Evolutionary conservation across 2,329 filamentous ascomycete genomes (phyloP), one percentile per base, ranked within the genome.

Genomic region (Diaporthe eres): DNA sequence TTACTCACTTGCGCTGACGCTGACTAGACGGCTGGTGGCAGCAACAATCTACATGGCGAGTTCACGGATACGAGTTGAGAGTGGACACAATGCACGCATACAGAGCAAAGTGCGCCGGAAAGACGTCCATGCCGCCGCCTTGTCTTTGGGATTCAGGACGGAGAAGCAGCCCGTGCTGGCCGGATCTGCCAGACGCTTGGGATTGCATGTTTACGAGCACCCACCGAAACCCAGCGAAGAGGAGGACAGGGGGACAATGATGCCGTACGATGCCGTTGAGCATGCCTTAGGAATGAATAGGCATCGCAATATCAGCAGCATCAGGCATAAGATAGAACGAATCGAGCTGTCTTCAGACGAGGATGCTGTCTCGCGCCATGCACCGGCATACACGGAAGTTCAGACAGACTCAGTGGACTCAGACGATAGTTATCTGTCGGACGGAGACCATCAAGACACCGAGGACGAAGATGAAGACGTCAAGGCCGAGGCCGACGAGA

Each of bases 11-110:
- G 87, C 90, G 0, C 82, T 94, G 1, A 93, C 90, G 72, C 78
- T 97, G 19, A 96, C 94, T 0, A 91, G 90, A 75, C 89, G 94
- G 17, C 84, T 98, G 1, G 86, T 97, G 2, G 90, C 94, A 63
- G 90, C 93, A 0, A 87, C 91, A 0, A 85, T 97, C 0, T 94
- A 93, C 79, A 90, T 95, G 75, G 90, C 93, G n/a, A 89, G 90
- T 81, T 93, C 93, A 2, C 89, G 95, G 57, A 84, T 95, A 34
- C 88, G 92, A 71, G 87, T 91, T 5, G 87, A 86, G 78, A 83
- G 78, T 12, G 75, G 77, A 9, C 74, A 78, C 25, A 79, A 83
- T 34, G 76, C 82, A 4, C 75, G 78, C 1, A 79, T 82, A 2
- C 79, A 79, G 4, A 77, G 79, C 6, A 77, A 84, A 7, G 85